Evolutionary conservation across 1,139 yeast genomes (phyloP), one percentile per base, ranked within the genome.

Genomic region (Yamadazyma dushanensis): DNA sequence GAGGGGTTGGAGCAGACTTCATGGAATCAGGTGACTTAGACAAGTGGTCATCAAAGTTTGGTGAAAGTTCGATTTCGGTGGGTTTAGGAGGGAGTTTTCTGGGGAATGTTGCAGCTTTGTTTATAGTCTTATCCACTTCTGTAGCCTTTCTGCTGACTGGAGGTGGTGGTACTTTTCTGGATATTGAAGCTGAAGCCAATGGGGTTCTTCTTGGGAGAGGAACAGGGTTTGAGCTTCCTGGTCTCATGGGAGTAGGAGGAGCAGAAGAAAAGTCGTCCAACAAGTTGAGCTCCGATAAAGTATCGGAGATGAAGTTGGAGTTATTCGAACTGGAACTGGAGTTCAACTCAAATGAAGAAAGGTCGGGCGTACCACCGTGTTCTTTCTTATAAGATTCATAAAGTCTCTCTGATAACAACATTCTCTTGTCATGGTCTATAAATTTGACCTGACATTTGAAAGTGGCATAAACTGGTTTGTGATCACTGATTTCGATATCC

Each of bases 391-490:
- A 70, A 4, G 47, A 46, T 3, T 53, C 53, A 43, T 68, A 68
- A 23, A 64, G 50, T n/a, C 50, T 43, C 31, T 56, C 58, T n/a
- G 67, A 45, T 39, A 70, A 51, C 14, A 47, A 40, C 14, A 46
- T 36, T 41, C 61, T 66, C 47, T 59, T 63, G 3, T 41, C 49
- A 22, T 57, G 59, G 45, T 88, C 82, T 22, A 88, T 70, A 37
- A 83, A 73, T 44, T 77, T 79, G 27, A 84, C 83, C 31, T 62
- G 70, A n/a, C 85, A 73, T 27, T 68, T 59, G 52, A 82, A 88
- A 1, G 86, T 75, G 3, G 94, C 89, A 54, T 76, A 83, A 3
- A 92, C 96, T 0, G 98, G 97, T 43, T 87, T 83, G 56, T 92
- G 98, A 53, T 92, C 98, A 41, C 97, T 88, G 26, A 80, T 66